These are phyloP conservation scores for Xylariaceae sp. DNA, from an alignment of 2,329 filamentous ascomycete species.

Conservation along the genomic window DNA sequence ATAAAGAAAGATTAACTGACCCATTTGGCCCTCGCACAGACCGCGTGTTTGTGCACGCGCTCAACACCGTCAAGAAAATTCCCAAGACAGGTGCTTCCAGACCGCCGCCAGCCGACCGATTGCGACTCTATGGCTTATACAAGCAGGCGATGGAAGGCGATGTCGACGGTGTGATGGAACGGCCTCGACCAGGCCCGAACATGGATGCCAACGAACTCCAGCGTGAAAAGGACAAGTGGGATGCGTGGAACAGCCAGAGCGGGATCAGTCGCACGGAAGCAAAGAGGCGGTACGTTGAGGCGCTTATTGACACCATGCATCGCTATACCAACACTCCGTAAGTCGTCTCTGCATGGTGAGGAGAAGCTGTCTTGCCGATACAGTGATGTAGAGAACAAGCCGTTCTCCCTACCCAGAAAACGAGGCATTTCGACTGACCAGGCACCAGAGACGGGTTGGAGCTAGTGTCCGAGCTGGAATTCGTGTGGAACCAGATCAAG, in stretches of 20 bases:
- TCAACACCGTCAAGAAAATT: slow-evolving; percentile 98
- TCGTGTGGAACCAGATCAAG: slow-evolving; percentile 98
- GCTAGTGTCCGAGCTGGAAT: slow-evolving; percentile 91
- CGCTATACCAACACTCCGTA: slow-evolving; percentile 82
- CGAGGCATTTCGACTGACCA: slow-evolving; percentile 9
- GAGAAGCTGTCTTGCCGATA: background rate
- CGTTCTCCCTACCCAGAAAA: background rate
- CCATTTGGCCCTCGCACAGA: slow-evolving; percentile 48
- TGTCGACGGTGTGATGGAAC: slow-evolving; percentile 87
- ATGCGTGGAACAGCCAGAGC: slow-evolving; percentile 89
- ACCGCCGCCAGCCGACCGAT: slow-evolving; percentile 75
- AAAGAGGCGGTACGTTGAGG: slow-evolving; percentile 89
- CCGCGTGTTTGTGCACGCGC: slow-evolving; percentile 96
- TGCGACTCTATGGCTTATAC: slow-evolving; percentile 95
- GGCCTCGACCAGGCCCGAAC: slow-evolving; percentile 54
- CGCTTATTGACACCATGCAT: slow-evolving; percentile 95
- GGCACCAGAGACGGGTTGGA: slow-evolving; percentile 66
- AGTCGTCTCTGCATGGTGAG: slow-evolving; percentile 30
- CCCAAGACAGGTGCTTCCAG: slow-evolving; percentile 86
- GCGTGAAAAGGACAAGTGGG: slow-evolving; percentile 68
- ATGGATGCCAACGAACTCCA: slow-evolving; percentile 49
- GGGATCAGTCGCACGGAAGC: slow-evolving; percentile 83
- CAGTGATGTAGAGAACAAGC: background rate
- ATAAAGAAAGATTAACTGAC: slow-evolving; percentile 8
- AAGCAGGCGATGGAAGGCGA: slow-evolving; percentile 99